Evolutionary conservation across 192 early-diverging fungal species (phyloP).

Genomic region (Coemansia sp.): DNA sequence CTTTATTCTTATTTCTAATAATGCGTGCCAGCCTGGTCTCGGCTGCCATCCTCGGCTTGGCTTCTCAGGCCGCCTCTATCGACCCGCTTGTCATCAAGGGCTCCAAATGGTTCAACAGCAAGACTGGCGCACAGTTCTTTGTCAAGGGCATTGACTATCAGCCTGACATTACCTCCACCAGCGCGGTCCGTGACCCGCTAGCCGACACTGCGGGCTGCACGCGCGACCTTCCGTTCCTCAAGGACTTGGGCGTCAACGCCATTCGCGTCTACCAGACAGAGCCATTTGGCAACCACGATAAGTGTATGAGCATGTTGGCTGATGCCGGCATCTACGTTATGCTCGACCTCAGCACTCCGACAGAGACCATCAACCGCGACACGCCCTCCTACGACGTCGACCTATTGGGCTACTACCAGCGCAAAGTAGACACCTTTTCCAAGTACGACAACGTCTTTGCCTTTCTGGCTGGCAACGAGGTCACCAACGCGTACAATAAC

Average conservation of each 20-base stretch:
- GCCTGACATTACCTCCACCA: slow-evolving; percentile 55
- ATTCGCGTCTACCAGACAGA: slow-evolving; percentile 76
- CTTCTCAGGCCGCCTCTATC: slow-evolving; percentile 48
- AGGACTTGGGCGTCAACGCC: slow-evolving; percentile 68
- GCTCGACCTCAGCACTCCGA: slow-evolving; percentile 66
- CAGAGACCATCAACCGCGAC: slow-evolving; percentile 66
- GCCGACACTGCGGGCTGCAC: slow-evolving; percentile 61
- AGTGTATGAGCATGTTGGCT: slow-evolving; percentile 70
- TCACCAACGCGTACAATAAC: slow-evolving; percentile 64
- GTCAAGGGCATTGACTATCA: slow-evolving; percentile 79
- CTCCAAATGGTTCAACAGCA: slow-evolving; percentile 71
- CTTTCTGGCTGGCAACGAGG: slow-evolving; percentile 80
- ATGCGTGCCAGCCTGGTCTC: slow-evolving; percentile 45
- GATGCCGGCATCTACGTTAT: slow-evolving; percentile 74
- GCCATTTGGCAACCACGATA: slow-evolving; percentile 64
- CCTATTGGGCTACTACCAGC: slow-evolving; percentile 60
- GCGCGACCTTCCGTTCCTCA: slow-evolving; percentile 67
- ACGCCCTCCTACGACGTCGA: slow-evolving; percentile 62
- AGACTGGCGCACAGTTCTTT: slow-evolving; percentile 75
- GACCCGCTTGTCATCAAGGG: slow-evolving; percentile 71
- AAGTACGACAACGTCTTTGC: slow-evolving; percentile 67
- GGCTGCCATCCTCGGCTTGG: slow-evolving; percentile 38
- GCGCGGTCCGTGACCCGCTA: slow-evolving; percentile 62
- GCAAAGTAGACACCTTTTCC: slow-evolving; percentile 68
- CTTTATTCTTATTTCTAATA: neutral